phyloP scores from a whole-genome alignment of 164 flowering plant genomes.

The Annona squamosa region DNA sequence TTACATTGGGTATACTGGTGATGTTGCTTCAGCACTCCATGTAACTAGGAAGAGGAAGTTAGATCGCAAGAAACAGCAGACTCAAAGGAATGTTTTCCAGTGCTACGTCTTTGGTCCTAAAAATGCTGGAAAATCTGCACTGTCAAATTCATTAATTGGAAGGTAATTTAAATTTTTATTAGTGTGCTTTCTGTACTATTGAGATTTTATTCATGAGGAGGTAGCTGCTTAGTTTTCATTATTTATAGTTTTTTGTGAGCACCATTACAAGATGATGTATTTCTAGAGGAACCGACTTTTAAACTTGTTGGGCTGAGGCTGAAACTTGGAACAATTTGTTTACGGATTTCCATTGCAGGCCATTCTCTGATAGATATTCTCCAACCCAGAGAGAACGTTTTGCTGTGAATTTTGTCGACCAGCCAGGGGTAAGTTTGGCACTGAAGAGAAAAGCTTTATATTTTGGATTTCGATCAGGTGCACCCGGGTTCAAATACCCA shows the following conservation, averaged over 20 bases:
- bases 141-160: constrained; percentile 75
- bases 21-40: constrained; percentile 62
- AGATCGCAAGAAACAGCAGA: constrained; percentile 76
- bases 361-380: constrained; percentile 43
- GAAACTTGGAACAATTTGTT: no score
- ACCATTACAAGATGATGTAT: neutral
- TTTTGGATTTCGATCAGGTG: no score
- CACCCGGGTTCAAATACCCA: no score
- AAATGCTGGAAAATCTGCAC: constrained; percentile 76
- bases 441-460: neutral
- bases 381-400: constrained; percentile 52
- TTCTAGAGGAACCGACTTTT: neutral
- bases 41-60: constrained; percentile 62
- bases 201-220: neutral
- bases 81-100: constrained; percentile 84
- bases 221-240: neutral
- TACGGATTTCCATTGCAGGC: constrained; percentile 38
- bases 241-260: neutral
- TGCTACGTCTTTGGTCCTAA: constrained; percentile 95
- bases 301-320: no score
- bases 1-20: constrained; percentile 77
- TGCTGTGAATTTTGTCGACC: constrained; percentile 71
- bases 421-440: constrained; percentile 50
- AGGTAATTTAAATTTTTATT: constrained; percentile 33
- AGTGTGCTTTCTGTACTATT: neutral